Evolutionary conservation across 116 monocot species (phyloP).

Genomic region (Phalaenopsis hybrid): DNA sequence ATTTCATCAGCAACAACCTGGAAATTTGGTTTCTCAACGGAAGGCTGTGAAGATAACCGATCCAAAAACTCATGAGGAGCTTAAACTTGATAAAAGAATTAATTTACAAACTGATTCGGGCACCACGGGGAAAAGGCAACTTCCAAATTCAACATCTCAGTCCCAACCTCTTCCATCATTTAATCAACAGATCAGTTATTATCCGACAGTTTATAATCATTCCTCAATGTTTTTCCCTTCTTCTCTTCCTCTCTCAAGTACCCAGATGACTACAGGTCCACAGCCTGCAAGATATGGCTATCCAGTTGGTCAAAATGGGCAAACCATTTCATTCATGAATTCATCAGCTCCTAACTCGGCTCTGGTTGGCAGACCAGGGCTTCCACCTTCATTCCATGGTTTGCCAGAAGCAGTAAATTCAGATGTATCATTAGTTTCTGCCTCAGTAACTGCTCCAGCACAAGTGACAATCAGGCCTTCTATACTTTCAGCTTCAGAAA

Average conservation of each 20-base stretch:
- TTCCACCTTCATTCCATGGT: slow-evolving; percentile 15
- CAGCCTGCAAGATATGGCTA: slow-evolving; percentile 57
- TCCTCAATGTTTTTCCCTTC: slow-evolving; percentile 26
- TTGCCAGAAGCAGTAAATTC: slow-evolving; percentile 26
- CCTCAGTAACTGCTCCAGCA: slow-evolving; percentile 13
- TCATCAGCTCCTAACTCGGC: slow-evolving; percentile 22
- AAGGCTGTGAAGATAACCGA: slow-evolving; percentile 88
- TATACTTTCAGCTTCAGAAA: slow-evolving; percentile 11
- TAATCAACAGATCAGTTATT: slow-evolving; percentile 42
- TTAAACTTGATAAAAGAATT: slow-evolving; percentile 64
- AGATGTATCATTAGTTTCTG: slow-evolving; percentile 20
- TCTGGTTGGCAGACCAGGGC: slow-evolving; percentile 25
- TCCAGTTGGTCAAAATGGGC: slow-evolving; percentile 41
- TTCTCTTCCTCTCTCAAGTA: slow-evolving; percentile 26
- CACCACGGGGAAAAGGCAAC: slow-evolving; percentile 28
- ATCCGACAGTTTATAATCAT: slow-evolving; percentile 29
- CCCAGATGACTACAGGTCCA: slow-evolving; percentile 40
- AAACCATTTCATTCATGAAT: slow-evolving; percentile 34
- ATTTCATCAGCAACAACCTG: slow-evolving; percentile 53
- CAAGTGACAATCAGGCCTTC: slow-evolving; percentile 26
- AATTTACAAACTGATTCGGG: slow-evolving; percentile 29
- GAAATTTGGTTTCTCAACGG: slow-evolving; percentile 34
- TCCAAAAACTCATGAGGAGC: slow-evolving; percentile 86
- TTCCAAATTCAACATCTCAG: slow-evolving; percentile 29
- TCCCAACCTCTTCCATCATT: slow-evolving; percentile 35